Percentiles rank a stretch among this genome's conserved stretches.
These are phyloP conservation scores for Suillus alpinus DNA, from an alignment of 768 basidiomycete species.

Conservation along the genomic window DNA sequence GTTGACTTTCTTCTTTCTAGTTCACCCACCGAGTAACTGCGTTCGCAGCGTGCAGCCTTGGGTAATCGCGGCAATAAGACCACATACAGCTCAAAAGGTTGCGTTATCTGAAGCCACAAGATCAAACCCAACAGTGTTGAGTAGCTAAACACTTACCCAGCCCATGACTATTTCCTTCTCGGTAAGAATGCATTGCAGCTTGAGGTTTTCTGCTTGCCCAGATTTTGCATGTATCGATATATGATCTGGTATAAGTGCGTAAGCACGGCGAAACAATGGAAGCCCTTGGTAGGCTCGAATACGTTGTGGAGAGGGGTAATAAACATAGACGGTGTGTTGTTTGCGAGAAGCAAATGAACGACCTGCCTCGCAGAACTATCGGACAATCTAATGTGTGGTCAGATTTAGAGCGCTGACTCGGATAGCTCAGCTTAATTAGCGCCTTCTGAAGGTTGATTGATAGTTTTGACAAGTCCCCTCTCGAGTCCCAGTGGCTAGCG, in stretches of 20 bases:
- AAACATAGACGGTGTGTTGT: too few relatives aligned
- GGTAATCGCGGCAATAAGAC: conserved; percentile 78
- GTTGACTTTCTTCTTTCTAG: conserved; percentile 48
- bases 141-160: conserved; percentile 65
- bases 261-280: background rate
- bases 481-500: too few relatives aligned
- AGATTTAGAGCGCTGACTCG: too few relatives aligned
- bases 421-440: too few relatives aligned
- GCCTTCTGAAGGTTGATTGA: too few relatives aligned
- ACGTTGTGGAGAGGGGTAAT: background rate
- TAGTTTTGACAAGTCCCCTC: too few relatives aligned
- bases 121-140: background rate
- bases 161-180: conserved; percentile 88
- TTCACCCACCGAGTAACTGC: conserved; percentile 87
- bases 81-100: conserved; percentile 87
- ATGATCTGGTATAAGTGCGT: conserved; percentile 80
- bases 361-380: too few relatives aligned
- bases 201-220: conserved; percentile 74
- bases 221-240: conserved; percentile 86
- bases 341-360: too few relatives aligned
- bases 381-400: too few relatives aligned
- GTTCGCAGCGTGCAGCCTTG: conserved; percentile 90
- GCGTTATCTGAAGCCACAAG: conserved; percentile 65
- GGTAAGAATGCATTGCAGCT: conserved; percentile 84
- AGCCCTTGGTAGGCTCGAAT: background rate